phyloP scores from a whole-genome alignment of 768 basidiomycete species.

The Lentinula detonsa region DNA sequence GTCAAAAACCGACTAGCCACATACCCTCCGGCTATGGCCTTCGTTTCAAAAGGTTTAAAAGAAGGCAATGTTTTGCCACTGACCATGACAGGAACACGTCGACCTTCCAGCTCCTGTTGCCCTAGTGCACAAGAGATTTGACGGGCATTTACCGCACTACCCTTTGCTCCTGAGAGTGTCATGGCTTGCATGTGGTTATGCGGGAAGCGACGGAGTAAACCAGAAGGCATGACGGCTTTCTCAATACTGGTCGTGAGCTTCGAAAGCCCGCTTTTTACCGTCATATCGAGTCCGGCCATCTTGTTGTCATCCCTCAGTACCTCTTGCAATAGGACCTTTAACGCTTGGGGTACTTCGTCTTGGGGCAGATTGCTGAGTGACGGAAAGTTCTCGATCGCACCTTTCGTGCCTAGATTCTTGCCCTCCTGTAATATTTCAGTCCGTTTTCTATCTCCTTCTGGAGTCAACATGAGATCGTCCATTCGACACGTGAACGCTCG shows the following conservation, averaged over 20 bases:
- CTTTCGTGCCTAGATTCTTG: slow-evolving; percentile 72
- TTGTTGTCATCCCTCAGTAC: slow-evolving; percentile 93
- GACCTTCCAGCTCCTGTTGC: slow-evolving; percentile 96
- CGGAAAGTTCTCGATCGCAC: slow-evolving; percentile 88
- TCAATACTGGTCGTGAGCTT: slow-evolving; percentile 89
- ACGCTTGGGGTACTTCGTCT: slow-evolving; percentile 48
- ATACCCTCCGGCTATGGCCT: slow-evolving; percentile 95
- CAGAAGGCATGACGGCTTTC: slow-evolving; percentile 79
- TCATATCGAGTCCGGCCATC: slow-evolving; percentile 95
- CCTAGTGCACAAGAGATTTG: slow-evolving; percentile 98
- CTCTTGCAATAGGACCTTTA: slow-evolving; percentile 75
- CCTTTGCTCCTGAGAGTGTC: slow-evolving; percentile 98
- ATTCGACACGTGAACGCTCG: slow-evolving; percentile 98
- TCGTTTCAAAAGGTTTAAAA: slow-evolving; percentile 97
- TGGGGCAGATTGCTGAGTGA: slow-evolving; percentile 50
- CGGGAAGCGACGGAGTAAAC: slow-evolving; percentile 90
- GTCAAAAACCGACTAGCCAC: slow-evolving; percentile 98
- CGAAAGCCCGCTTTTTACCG: slow-evolving; percentile 79
- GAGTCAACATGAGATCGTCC: slow-evolving; percentile 93
- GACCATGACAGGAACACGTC: slow-evolving; percentile 98
- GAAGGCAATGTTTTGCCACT: slow-evolving; percentile 97
- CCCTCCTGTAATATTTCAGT: slow-evolving; percentile 61
- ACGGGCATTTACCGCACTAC: slow-evolving; percentile 93
- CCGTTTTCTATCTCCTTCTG: slow-evolving; percentile 69
- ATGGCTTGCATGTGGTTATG: slow-evolving; percentile 99